These are phyloP conservation scores for Ogataea naganishii DNA, from an alignment of 805 yeast species.

Conservation along the genomic window DNA sequence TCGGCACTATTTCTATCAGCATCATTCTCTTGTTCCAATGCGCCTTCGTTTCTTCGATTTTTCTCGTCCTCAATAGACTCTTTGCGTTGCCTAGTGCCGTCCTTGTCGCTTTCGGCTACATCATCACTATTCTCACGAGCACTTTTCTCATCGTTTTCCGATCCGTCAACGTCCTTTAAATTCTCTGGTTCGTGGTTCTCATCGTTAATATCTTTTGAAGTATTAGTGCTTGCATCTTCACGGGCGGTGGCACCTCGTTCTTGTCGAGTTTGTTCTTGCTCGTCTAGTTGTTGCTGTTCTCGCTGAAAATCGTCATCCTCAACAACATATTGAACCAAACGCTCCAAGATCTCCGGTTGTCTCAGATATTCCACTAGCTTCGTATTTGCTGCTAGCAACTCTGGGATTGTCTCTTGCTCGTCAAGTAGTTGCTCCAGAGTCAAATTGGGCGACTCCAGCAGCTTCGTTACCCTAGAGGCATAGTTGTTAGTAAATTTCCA, in stretches of 20 bases:
- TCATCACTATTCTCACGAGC: too few relatives aligned
- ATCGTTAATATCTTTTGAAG: slow-evolving; percentile 1
- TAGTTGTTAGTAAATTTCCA: slow-evolving; percentile 40
- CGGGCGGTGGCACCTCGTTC: too few relatives aligned
- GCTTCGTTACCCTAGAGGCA: slow-evolving; percentile 46
- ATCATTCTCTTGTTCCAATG: slow-evolving; percentile 11
- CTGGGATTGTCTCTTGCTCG: slow-evolving; percentile 68
- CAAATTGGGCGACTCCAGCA: slow-evolving; percentile 39
- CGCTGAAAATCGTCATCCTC: slow-evolving; percentile 35
- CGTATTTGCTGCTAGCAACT: slow-evolving; percentile 61
- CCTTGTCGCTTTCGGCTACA: neutral
- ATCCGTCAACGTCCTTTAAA: slow-evolving; percentile 10
- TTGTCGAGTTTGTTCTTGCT: too few relatives aligned
- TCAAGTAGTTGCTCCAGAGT: slow-evolving; percentile 55
- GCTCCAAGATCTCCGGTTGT: slow-evolving; percentile 64
- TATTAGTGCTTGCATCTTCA: too few relatives aligned
- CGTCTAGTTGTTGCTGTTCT: slow-evolving; percentile 10
- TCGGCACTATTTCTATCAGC: slow-evolving; percentile 13
- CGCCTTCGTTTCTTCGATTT: neutral
- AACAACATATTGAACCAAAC: slow-evolving; percentile 60
- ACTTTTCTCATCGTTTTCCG: slow-evolving; percentile 6
- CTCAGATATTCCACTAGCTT: slow-evolving; percentile 72
- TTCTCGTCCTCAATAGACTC: too few relatives aligned
- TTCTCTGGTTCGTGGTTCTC: slow-evolving; percentile 2
- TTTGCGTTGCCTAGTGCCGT: too few relatives aligned